phyloP scores from a whole-genome alignment of 257 asterid genomes.

The Linderniella brevidens region DNA sequence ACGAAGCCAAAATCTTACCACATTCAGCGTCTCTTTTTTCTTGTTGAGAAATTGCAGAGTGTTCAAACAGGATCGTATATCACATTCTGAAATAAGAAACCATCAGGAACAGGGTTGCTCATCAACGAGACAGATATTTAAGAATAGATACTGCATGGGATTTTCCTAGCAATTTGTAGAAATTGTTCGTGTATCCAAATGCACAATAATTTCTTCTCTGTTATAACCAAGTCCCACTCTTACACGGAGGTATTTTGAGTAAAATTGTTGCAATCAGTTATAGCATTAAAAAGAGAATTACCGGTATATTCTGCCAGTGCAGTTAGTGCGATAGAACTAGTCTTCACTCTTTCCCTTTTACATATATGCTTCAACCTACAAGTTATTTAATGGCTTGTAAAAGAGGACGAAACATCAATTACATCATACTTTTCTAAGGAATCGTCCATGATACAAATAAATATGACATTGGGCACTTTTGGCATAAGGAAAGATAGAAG shows the following conservation, averaged over 20 bases:
- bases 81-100: slow-evolving; percentile 44
- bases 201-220: no score
- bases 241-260: no score
- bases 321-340: slow-evolving; percentile 63
- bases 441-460: no score
- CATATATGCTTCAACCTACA: slow-evolving; percentile 89
- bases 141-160: neutral
- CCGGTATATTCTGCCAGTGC: slow-evolving; percentile 82
- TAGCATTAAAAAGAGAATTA: slow-evolving; percentile 10
- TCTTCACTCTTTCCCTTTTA: slow-evolving; percentile 56
- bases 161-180: no score
- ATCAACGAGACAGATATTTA: neutral
- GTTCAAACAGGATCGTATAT: slow-evolving; percentile 88
- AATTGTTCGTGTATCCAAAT: no score
- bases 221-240: no score
- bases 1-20: slow-evolving; percentile 27
- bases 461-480: no score
- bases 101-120: neutral
- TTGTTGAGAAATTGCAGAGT: slow-evolving; percentile 91
- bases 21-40: slow-evolving; percentile 60
- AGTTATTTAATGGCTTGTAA: slow-evolving; percentile 4
- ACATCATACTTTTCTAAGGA: no score
- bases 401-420: no score
- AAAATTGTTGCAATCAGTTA: no score
- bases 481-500: no score